Evolutionary conservation across 2,329 filamentous ascomycete species (phyloP).

Genomic region (Apiospora kogelbergensis): DNA sequence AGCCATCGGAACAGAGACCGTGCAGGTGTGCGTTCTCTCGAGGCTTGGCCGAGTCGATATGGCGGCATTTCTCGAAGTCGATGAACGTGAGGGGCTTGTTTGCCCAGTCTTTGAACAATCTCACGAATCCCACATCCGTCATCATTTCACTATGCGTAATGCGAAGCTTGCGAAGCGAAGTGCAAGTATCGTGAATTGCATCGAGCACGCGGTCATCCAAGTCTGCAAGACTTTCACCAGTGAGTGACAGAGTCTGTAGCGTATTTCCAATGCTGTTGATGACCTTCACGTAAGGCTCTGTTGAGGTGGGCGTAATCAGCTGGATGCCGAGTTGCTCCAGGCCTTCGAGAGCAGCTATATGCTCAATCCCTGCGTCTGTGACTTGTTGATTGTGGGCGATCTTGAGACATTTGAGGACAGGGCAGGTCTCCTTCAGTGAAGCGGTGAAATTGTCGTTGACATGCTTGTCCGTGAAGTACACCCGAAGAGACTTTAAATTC

Average conservation of each 20-base stretch:
- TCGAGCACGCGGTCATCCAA: conserved; percentile 70
- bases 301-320: conserved; percentile 56
- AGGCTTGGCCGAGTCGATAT: conserved; percentile 70
- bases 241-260: conserved; percentile 75
- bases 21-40: conserved; percentile 64
- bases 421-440: conserved; percentile 63
- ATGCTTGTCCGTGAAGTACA: conserved; percentile 82
- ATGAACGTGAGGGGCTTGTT: conserved; percentile 70
- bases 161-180: conserved; percentile 70
- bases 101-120: conserved; percentile 73
- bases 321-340: conserved; percentile 77
- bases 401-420: conserved; percentile 73
- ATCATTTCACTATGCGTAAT: conserved; percentile 75
- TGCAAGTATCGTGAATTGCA: conserved; percentile 70
- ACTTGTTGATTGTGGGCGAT: conserved; percentile 77
- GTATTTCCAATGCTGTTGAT: conserved; percentile 61
- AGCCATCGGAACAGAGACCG: conserved; percentile 74
- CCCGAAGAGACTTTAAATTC: conserved; percentile 66
- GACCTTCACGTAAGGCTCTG: conserved; percentile 59
- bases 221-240: conserved; percentile 34
- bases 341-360: conserved; percentile 60
- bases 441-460: conserved; percentile 71
- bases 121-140: conserved; percentile 71
- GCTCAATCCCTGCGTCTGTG: conserved; percentile 62
- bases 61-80: conserved; percentile 76